Percentiles rank a stretch among this genome's conserved stretches.
Evolutionary conservation across 768 basidiomycete species (phyloP).

Genomic region (Boletus sensibilis): DNA sequence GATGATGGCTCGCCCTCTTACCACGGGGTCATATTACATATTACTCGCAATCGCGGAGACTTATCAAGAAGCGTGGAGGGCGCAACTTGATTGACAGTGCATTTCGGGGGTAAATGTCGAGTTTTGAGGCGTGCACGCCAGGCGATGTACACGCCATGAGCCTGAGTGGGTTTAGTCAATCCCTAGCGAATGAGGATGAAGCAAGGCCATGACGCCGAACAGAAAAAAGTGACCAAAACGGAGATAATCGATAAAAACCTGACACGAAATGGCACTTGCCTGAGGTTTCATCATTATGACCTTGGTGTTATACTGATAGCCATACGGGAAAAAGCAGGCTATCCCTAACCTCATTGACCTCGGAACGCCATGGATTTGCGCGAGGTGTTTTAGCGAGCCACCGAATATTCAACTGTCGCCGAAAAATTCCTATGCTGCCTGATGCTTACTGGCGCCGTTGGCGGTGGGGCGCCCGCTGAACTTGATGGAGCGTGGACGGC

Average conservation of each 20-base stretch:
- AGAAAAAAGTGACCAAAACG: not conserved
- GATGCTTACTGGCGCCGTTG: conserved; percentile 1
- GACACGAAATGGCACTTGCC: conserved; percentile 5
- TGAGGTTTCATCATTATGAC: conserved; percentile 2
- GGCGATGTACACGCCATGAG: conserved; percentile 25
- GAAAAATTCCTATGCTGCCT: not conserved
- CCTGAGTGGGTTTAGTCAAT: conserved; percentile 17
- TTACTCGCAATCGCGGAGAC: conserved; percentile 24
- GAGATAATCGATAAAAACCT: conserved; percentile 11
- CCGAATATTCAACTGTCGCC: not conserved
- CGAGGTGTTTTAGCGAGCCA: not conserved
- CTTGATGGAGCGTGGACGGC: conserved; percentile 6
- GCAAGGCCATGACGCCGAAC: conserved; percentile 20
- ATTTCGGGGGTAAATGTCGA: conserved; percentile 13
- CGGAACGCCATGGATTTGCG: conserved; percentile 7
- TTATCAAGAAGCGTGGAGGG: conserved; percentile 20
- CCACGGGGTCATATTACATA: conserved; percentile 31
- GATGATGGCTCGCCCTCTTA: conserved; percentile 21
- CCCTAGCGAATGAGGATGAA: conserved; percentile 19
- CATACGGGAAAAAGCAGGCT: not conserved
- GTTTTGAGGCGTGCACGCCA: conserved; percentile 22
- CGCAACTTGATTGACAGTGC: conserved; percentile 23
- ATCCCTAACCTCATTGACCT: not conserved
- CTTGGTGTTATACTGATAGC: conserved; percentile 1
- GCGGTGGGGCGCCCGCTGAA: conserved; percentile 5